A percentile compares a stretch with the other conserved stretches of the same genome.
phyloP scores from a whole-genome alignment of 208 protist genomes.

The Hexamita inflata region DNA sequence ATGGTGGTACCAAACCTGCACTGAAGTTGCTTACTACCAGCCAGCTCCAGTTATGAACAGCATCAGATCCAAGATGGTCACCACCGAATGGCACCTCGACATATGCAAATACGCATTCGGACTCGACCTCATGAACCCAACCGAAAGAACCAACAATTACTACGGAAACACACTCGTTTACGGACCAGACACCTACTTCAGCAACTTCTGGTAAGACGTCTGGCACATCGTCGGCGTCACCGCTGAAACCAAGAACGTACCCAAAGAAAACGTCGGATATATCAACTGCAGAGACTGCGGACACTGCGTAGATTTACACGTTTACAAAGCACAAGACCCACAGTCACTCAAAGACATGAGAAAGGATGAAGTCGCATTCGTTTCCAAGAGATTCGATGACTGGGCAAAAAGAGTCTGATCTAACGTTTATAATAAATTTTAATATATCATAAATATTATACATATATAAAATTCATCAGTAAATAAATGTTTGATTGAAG shows the following conservation, averaged over 20 bases:
- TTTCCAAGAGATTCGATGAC: not conserved
- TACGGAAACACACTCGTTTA: not conserved
- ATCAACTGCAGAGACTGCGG: conserved; percentile 17
- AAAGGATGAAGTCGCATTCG: not conserved
- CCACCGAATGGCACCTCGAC: not conserved
- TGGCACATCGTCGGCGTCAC: conserved; percentile 12
- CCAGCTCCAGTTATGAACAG: conserved; percentile 11
- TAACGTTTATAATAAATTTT: too few relatives aligned
- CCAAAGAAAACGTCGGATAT: not conserved
- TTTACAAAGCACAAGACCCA: not conserved
- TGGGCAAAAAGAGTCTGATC: too few relatives aligned
- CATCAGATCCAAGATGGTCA: not conserved
- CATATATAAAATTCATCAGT: too few relatives aligned
- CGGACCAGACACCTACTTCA: not conserved
- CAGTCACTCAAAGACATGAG: not conserved
- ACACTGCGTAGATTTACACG: conserved; percentile 16
- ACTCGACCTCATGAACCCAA: not conserved
- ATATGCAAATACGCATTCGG: conserved; percentile 12
- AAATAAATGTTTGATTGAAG: too few relatives aligned
- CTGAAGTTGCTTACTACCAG: conserved; percentile 22
- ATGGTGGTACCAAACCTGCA: conserved; percentile 27
- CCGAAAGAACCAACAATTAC: conserved; percentile 7
- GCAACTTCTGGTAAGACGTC: conserved; percentile 24
- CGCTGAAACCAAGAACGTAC: not conserved
- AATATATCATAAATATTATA: too few relatives aligned